These are phyloP conservation scores for Alternaria incomplexa DNA, from an alignment of 2,329 filamentous ascomycete genomes.

Conservation along the genomic window DNA sequence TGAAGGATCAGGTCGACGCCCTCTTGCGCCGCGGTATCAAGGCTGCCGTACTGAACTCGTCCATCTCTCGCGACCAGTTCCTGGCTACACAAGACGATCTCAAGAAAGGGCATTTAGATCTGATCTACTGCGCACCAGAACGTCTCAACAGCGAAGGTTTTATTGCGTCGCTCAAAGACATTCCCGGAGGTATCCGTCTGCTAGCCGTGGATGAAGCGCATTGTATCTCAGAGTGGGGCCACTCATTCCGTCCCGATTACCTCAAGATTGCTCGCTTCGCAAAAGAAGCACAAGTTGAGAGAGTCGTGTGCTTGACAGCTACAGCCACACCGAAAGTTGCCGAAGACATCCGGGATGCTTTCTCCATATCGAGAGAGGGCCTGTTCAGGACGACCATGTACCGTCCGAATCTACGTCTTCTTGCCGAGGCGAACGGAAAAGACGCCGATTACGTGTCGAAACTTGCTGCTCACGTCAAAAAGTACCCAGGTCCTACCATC, in stretches of 20 bases:
- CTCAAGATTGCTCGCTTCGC: conserved; percentile 74
- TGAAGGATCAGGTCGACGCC: conserved; percentile 94
- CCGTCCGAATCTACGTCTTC: conserved; percentile 62
- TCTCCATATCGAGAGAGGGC: conserved; percentile 72
- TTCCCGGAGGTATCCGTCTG: conserved; percentile 73
- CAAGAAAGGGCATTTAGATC: conserved; percentile 72
- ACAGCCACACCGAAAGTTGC: conserved; percentile 82
- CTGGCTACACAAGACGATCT: conserved; percentile 62
- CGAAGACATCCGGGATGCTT: conserved; percentile 84
- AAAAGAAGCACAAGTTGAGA: conserved; percentile 84
- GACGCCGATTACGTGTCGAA: conserved; percentile 76
- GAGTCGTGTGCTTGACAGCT: conserved; percentile 76
- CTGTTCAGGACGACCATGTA: conserved; percentile 67
- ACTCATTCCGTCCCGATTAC: conserved; percentile 96
- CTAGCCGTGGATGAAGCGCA: conserved; percentile 97
- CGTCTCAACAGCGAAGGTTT: conserved; percentile 84
- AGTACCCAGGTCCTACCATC: conserved; percentile 62
- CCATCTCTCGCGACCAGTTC: conserved; percentile 61
- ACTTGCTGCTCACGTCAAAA: conserved; percentile 59
- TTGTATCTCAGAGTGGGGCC: conserved; percentile 96
- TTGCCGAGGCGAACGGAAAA: conserved; percentile 66
- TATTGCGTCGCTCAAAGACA: conserved; percentile 65
- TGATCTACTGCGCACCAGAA: conserved; percentile 93
- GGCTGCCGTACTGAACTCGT: conserved; percentile 80
- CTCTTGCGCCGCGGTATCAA: conserved; percentile 73